These are phyloP conservation scores for Aechmea fasciata DNA, from an alignment of 176 grass and related monocot genomes.

Conservation along the genomic window DNA sequence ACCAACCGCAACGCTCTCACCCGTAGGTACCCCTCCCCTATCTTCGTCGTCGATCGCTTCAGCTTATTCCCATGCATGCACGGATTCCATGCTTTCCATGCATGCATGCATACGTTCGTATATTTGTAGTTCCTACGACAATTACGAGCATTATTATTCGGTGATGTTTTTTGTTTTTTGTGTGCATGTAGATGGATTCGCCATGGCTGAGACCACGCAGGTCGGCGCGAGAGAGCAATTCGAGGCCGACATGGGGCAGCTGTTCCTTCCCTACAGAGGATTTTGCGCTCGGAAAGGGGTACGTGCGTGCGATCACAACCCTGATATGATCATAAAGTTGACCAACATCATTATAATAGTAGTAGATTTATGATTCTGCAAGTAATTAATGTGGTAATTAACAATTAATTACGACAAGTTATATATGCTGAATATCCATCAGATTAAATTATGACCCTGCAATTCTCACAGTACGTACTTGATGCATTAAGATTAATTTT, in stretches of 20 bases:
- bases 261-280: conserved; percentile 64
- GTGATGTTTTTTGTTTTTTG: neutral
- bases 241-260: conserved; percentile 52
- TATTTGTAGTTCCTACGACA: neutral
- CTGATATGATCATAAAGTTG: neutral
- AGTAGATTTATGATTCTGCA: neutral
- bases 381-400: too few relatives aligned
- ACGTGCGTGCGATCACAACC: neutral
- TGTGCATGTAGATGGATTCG: conserved; percentile 41
- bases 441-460: too few relatives aligned
- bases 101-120: neutral
- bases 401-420: too few relatives aligned
- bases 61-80: conserved; percentile 5
- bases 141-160: neutral
- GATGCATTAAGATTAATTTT: too few relatives aligned
- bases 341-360: neutral
- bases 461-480: too few relatives aligned
- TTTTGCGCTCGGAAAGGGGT: conserved; percentile 66
- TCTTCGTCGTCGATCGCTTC: neutral
- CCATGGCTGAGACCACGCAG: conserved; percentile 27
- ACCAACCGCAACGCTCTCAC: conserved; percentile 24
- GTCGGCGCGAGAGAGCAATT: conserved; percentile 27
- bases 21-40: conserved; percentile 45
- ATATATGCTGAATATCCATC: too few relatives aligned
- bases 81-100: neutral